phyloP scores from a whole-genome alignment of 768 basidiomycete genomes.

The Exidia glandulosa region DNA sequence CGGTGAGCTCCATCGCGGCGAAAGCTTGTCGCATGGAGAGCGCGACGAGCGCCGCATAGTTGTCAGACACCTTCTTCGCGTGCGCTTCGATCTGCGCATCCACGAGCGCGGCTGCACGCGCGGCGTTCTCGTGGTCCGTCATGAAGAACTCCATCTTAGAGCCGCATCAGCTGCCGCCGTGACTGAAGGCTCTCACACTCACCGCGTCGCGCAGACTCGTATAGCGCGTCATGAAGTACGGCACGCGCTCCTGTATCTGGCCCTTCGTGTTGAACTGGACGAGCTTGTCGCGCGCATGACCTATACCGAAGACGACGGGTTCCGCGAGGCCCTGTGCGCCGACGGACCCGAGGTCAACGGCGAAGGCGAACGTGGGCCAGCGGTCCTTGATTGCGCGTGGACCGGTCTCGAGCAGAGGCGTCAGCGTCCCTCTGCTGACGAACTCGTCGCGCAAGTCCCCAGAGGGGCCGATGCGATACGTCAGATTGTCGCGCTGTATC shows the following conservation, averaged over 20 bases:
- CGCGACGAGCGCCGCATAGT: slow-evolving; percentile 11
- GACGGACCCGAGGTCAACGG: neutral
- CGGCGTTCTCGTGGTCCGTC: slow-evolving; percentile 1
- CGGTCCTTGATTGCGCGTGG: neutral
- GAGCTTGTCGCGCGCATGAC: slow-evolving; percentile 1
- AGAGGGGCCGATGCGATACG: neutral
- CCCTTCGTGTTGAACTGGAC: neutral
- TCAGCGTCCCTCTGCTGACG: neutral
- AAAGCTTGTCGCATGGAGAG: slow-evolving; percentile 12
- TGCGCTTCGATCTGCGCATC: slow-evolving; percentile 6
- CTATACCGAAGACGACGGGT: slow-evolving; percentile 3
- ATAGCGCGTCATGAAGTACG: slow-evolving; percentile 1
- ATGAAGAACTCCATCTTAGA: slow-evolving; percentile 4
- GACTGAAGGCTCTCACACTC: neutral
- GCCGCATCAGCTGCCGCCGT: neutral
- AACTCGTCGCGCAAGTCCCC: neutral
- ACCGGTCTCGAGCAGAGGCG: neutral
- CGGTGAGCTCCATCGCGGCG: slow-evolving; percentile 11
- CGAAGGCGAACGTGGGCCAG: slow-evolving; percentile 1
- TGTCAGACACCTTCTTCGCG: slow-evolving; percentile 6
- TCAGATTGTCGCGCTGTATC: neutral
- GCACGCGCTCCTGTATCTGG: neutral
- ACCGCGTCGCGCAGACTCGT: neutral
- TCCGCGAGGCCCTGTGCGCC: neutral
- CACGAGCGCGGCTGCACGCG: slow-evolving; percentile 2